A percentile compares a stretch with the other conserved stretches of the same genome.
Conservation (phyloP, 305 asterid species). For the Solanum hybrid region DNA sequence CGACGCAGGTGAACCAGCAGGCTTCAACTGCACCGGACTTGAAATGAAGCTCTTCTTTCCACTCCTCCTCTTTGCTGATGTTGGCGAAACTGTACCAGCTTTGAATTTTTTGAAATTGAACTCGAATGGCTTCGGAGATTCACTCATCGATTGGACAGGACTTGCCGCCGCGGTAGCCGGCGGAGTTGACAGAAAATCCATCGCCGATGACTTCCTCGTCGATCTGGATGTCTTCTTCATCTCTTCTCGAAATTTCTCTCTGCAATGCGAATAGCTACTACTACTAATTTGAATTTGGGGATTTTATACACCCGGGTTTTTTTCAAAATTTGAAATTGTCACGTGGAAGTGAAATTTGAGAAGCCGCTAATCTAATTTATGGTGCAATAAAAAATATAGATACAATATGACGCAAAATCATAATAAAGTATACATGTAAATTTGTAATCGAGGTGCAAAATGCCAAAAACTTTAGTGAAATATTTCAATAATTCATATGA, state of each 20-base stretch:
- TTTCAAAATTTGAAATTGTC: background rate
- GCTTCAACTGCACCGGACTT: constrained; percentile 26
- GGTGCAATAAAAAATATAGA: background rate
- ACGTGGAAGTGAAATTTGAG: background rate
- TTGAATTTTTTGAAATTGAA: constrained; percentile 37
- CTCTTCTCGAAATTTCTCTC: background rate
- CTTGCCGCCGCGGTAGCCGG: constrained; percentile 24
- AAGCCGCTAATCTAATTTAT: background rate
- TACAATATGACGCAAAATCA: background rate
- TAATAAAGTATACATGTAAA: background rate
- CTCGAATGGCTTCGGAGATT: constrained; percentile 39
- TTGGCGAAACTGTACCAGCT: constrained; percentile 6
- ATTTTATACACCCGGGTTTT: background rate
- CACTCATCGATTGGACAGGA: constrained; percentile 31
- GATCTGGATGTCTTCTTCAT: constrained; percentile 18
- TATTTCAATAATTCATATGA: background rate
- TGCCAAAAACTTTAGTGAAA: background rate
- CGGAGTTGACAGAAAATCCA: constrained; percentile 28
- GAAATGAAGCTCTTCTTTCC: constrained; percentile 10
- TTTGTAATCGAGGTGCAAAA: background rate
- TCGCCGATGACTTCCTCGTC: constrained; percentile 37
- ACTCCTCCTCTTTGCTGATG: constrained; percentile 31
- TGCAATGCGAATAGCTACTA: background rate
- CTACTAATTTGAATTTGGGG: background rate
- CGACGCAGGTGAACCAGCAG: constrained; percentile 25